These are phyloP conservation scores for Candida glucosophila DNA, from an alignment of 1,139 yeast genomes.

Conservation along the genomic window DNA sequence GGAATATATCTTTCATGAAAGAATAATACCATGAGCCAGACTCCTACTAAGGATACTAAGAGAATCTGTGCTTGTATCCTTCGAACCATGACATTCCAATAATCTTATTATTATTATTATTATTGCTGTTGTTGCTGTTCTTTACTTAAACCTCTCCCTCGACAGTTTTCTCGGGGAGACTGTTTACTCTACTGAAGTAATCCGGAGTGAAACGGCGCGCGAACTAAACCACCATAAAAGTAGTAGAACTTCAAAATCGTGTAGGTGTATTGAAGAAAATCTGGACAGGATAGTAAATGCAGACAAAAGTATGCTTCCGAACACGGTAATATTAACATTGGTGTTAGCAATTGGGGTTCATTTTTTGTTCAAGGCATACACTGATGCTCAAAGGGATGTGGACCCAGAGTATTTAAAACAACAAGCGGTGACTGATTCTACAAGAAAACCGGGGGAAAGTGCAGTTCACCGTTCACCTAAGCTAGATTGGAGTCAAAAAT, in stretches of 20 bases:
- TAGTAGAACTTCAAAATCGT: no score
- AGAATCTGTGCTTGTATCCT: no score
- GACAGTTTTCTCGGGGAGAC: no score
- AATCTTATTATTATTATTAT: constrained; percentile 7
- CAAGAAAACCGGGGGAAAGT: constrained; percentile 50
- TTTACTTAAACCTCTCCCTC: no score
- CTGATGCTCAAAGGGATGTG: constrained; percentile 36
- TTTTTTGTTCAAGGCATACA: constrained; percentile 14
- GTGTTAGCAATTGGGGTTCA: constrained; percentile 7
- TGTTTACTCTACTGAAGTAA: no score
- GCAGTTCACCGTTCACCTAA: constrained; percentile 59
- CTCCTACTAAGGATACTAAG: constrained; percentile 11
- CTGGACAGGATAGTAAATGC: no score
- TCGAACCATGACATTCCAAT: constrained; percentile 18
- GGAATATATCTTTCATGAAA: constrained; percentile 30
- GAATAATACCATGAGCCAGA: constrained; percentile 25
- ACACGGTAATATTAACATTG: no score
- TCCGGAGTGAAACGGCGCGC: no score
- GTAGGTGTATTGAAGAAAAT: no score
- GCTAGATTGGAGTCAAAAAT: constrained; percentile 52
- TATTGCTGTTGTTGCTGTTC: constrained; percentile 12
- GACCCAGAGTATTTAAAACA: constrained; percentile 48
- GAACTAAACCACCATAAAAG: no score
- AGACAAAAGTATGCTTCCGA: no score
- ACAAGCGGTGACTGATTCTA: constrained; percentile 51